Percentiles rank a stretch among this genome's conserved stretches.
Evolutionary conservation across 352 stramenopile genomes (phyloP).

Genomic region (Phytophthora podocarpi): DNA sequence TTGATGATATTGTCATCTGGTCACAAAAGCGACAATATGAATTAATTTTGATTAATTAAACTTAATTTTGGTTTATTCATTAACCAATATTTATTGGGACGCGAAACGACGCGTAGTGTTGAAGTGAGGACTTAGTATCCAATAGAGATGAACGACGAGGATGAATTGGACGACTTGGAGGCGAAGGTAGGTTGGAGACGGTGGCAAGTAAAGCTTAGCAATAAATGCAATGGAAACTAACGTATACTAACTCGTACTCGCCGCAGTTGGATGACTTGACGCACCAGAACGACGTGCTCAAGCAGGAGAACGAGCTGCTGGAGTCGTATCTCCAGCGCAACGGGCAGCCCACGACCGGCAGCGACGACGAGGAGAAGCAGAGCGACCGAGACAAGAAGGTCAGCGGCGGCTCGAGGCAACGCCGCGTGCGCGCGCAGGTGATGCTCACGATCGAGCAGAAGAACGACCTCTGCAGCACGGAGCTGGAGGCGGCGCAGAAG

Average conservation of each 20-base stretch:
- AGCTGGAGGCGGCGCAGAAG: slow-evolving; percentile 90
- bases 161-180: slow-evolving; percentile 79
- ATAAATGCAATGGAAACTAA: no score
- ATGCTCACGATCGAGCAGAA: slow-evolving; percentile 93
- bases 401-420: slow-evolving; percentile 37
- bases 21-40: no score
- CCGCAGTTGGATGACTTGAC: slow-evolving; percentile 85
- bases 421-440: slow-evolving; percentile 61
- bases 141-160: slow-evolving; percentile 60
- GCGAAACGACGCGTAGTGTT: slow-evolving; percentile 38
- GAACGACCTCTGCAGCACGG: slow-evolving; percentile 88
- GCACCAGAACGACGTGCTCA: slow-evolving; percentile 89
- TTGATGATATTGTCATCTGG: no score
- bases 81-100: no score
- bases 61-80: no score
- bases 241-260: no score
- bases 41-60: no score
- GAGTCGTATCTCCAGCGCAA: slow-evolving; percentile 84
- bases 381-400: slow-evolving; percentile 61
- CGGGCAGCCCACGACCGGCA: slow-evolving; percentile 43
- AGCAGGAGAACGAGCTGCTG: slow-evolving; percentile 92
- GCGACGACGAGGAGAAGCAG: slow-evolving; percentile 75
- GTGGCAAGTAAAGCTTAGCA: no score
- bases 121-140: no score
- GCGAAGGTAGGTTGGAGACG: slow-evolving; percentile 53